Percentiles rank a stretch among this genome's conserved stretches.
These are phyloP conservation scores for Verticillium nubilum DNA, from an alignment of 2,329 filamentous ascomycete genomes.

Conservation along the genomic window DNA sequence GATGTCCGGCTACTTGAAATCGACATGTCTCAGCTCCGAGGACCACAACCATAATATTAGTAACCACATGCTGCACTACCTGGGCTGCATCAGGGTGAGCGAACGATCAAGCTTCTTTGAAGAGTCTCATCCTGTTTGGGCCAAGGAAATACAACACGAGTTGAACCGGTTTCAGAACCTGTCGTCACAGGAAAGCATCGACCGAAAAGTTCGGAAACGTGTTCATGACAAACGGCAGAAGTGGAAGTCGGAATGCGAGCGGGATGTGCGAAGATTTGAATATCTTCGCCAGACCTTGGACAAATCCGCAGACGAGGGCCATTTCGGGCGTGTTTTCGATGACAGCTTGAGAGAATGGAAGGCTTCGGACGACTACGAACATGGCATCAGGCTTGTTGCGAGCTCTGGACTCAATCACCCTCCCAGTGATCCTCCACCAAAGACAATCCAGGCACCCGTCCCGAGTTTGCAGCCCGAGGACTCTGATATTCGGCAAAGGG, in stretches of 20 bases:
- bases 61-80: background rate
- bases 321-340: background rate
- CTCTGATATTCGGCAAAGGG: background rate
- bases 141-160: background rate
- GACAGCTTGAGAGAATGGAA: background rate
- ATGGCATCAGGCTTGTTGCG: background rate
- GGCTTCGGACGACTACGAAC: background rate
- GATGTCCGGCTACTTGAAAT: background rate
- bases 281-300: background rate
- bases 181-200: background rate
- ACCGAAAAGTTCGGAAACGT: background rate
- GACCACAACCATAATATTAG: background rate
- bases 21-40: background rate
- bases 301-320: background rate
- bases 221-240: background rate
- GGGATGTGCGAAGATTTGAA: background rate
- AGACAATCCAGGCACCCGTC: background rate
- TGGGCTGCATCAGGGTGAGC: slow-evolving; percentile 3
- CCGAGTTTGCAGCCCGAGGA: background rate
- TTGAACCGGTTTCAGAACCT: background rate
- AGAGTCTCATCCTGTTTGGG: background rate
- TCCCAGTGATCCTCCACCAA: background rate
- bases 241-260: background rate
- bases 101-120: background rate
- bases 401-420: background rate